These are phyloP conservation scores for Xerocomellus chrysenteron DNA, from an alignment of 768 basidiomycete genomes.

Conservation along the genomic window DNA sequence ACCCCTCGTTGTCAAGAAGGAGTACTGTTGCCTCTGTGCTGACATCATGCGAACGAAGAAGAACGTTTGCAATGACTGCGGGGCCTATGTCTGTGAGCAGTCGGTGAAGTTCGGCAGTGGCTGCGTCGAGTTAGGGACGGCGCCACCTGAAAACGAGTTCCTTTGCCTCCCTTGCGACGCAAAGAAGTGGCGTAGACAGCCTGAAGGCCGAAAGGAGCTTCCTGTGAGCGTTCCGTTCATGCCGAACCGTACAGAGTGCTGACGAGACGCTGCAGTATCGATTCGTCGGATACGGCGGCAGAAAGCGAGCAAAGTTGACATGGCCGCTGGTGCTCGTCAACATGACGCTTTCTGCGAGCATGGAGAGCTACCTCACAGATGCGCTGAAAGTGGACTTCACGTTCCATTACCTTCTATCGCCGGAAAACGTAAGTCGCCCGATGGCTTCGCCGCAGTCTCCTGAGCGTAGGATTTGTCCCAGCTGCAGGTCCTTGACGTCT, in stretches of 20 bases:
- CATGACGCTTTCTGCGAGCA: neutral
- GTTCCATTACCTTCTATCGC: neutral
- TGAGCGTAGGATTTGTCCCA: no score
- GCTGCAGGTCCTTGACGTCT: neutral
- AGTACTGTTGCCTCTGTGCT: neutral
- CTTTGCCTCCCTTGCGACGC: neutral
- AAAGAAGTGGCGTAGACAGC: neutral
- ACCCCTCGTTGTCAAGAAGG: neutral
- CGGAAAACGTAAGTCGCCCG: neutral
- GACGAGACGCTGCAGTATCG: neutral
- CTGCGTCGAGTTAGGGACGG: neutral
- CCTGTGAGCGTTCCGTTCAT: neutral
- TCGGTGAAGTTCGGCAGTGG: neutral
- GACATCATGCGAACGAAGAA: neutral
- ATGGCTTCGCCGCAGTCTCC: no score
- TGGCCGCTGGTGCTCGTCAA: neutral
- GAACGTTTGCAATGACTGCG: neutral
- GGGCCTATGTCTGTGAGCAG: neutral
- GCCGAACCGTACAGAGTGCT: no score
- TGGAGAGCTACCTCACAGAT: neutral
- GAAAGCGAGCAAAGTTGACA: neutral
- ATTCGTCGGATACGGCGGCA: neutral
- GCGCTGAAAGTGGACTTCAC: neutral
- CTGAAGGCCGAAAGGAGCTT: neutral
- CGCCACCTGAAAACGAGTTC: neutral